Evolutionary conservation across 2,329 filamentous ascomycete species (phyloP), one percentile per base, ranked within the genome.

Genomic region (Didymellaceae sp.): DNA sequence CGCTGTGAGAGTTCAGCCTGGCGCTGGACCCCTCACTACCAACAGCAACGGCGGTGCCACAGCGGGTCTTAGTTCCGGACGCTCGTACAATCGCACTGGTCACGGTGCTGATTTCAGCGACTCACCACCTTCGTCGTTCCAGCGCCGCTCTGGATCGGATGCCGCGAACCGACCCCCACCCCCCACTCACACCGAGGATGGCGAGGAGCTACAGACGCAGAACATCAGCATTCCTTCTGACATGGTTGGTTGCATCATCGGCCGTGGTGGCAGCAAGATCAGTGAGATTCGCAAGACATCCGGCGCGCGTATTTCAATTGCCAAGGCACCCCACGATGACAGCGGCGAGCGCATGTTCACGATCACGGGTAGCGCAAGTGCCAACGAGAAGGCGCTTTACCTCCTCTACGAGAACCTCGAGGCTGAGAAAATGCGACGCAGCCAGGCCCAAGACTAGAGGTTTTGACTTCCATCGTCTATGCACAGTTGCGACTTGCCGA

Each of bases 201-300:
- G 94, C 57, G 94, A 97, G 73, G 93, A 97, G 75, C 89, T 97
- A 55, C 93, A 97, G 76, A 99, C 94, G 1, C 94, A 99, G 73
- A 99, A 99, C 79, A 99, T 99, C 77, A 97, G 91, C 81, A 99
- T 99, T 68, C 94, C 94, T 20, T 92, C 94, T 38, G 94, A 99
- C 79, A 99, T 99, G 94, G 94, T 99, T 74, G 94, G 94, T 63
- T 99, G 94, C 78, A 99, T 99, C 78, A 99, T 99, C 73, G 94
- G 94, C 61, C 89, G 92, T 59, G 91, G 83, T 45, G 94, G 94
- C 59, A 92, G 85, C 80, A 99, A 99, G 84, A 99, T 99, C 72
- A 97, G 91, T 74, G 94, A 99, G 78, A 99, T 99, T 67, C 89
- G 94, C 75, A 95, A 96, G 81, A 92, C 88, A 56, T 99, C 94